phyloP scores from a whole-genome alignment of 1,284 basidiomycete genomes.

The Cryptococcus amylolentus region DNA sequence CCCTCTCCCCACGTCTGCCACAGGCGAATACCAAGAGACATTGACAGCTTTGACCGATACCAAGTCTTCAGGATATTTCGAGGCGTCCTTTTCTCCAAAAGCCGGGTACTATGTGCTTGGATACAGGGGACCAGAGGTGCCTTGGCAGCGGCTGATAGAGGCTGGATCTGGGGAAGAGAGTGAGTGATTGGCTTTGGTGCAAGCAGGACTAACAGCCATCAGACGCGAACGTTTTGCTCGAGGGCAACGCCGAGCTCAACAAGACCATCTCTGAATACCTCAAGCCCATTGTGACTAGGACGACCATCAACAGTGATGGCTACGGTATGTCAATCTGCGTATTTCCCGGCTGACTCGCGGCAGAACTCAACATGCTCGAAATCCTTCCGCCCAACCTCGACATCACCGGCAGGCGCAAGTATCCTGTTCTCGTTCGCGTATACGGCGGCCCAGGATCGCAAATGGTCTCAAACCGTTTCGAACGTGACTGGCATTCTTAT shows the following conservation, averaged over 20 bases:
- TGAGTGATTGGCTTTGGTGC: background rate
- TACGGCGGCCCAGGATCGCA: conserved; percentile 91
- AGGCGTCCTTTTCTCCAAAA: conserved; percentile 70
- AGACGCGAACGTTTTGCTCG: conserved; percentile 53
- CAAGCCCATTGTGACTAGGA: conserved; percentile 64
- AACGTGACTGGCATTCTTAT: conserved; percentile 80
- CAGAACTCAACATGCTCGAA: conserved; percentile 82
- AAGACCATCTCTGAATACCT: conserved; percentile 67
- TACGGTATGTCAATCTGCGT: conserved; percentile 58
- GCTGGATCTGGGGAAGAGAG: conserved; percentile 24
- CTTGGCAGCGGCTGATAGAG: conserved; percentile 78
- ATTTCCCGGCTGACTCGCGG: background rate
- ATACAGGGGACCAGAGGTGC: conserved; percentile 77
- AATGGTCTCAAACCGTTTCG: conserved; percentile 63
- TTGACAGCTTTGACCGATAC: conserved; percentile 64
- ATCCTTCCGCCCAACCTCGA: conserved; percentile 89
- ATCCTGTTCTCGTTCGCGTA: conserved; percentile 86
- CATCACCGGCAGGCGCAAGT: conserved; percentile 82
- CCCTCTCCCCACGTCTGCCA: conserved; percentile 55
- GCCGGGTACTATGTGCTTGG: conserved; percentile 78
- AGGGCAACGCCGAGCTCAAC: conserved; percentile 70
- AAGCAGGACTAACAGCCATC: background rate
- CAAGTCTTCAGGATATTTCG: conserved; percentile 61
- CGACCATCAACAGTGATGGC: conserved; percentile 72
- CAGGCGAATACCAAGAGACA: conserved; percentile 25